Evolutionary conservation across 2,329 filamentous ascomycete species (phyloP).

Genomic region (Hypoxylon sp.): DNA sequence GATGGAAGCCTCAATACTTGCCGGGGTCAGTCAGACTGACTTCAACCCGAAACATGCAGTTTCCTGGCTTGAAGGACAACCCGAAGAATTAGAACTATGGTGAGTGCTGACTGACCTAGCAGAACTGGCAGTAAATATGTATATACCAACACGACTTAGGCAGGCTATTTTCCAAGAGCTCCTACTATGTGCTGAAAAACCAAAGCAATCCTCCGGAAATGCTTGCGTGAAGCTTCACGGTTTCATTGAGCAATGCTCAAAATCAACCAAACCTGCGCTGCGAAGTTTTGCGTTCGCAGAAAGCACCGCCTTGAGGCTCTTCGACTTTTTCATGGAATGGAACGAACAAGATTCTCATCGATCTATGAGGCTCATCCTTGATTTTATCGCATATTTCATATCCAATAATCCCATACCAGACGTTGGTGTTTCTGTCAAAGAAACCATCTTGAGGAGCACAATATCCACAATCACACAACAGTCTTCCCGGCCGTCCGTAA

Average conservation of each 20-base stretch:
- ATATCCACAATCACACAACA: conserved; percentile 73
- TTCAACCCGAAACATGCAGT: conserved; percentile 55
- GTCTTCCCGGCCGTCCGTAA: conserved; percentile 75
- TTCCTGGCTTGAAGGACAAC: conserved; percentile 52
- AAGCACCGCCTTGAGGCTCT: conserved; percentile 65
- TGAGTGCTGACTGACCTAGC: conserved; percentile 42
- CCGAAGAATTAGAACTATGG: conserved; percentile 47
- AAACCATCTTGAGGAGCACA: conserved; percentile 65
- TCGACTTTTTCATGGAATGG: conserved; percentile 76
- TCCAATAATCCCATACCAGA: conserved; percentile 63
- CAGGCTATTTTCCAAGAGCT: conserved; percentile 64
- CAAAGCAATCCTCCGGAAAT: conserved; percentile 69
- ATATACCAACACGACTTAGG: conserved; percentile 38
- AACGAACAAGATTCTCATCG: conserved; percentile 76
- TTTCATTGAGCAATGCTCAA: conserved; percentile 72
- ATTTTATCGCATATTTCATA: conserved; percentile 68
- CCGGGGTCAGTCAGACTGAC: conserved; percentile 47
- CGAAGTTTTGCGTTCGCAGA: conserved; percentile 67
- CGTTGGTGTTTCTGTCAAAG: conserved; percentile 59
- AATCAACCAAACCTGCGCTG: conserved; percentile 62
- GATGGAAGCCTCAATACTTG: conserved; percentile 44
- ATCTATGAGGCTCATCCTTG: conserved; percentile 74
- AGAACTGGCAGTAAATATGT: conserved; percentile 33
- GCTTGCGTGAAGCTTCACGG: conserved; percentile 73
- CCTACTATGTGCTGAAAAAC: conserved; percentile 65